phyloP scores from a whole-genome alignment of 495 filamentous ascomycete genomes.

The Penicillium tannophilum region DNA sequence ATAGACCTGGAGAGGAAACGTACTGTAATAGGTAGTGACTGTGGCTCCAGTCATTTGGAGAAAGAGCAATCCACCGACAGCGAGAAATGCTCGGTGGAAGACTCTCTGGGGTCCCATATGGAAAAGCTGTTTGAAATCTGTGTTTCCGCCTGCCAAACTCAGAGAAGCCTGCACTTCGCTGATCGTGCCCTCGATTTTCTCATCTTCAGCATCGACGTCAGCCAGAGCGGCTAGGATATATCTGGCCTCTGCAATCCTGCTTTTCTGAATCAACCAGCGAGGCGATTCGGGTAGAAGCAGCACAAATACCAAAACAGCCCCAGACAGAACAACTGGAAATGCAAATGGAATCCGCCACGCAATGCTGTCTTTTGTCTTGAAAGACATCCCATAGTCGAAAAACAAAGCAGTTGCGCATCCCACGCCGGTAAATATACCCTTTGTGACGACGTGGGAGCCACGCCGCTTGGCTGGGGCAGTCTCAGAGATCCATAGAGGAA shows the following conservation, averaged over 20 bases:
- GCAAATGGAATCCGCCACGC: constrained; percentile 54
- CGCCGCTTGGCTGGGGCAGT: constrained; percentile 58
- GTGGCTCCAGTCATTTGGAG: constrained; percentile 28
- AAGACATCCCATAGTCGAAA: constrained; percentile 57
- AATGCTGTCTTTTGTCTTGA: constrained; percentile 33
- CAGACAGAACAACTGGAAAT: constrained; percentile 42
- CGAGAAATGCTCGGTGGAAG: constrained; percentile 26
- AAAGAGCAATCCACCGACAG: constrained; percentile 19
- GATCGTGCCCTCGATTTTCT: constrained; percentile 17
- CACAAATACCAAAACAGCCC: constrained; percentile 32
- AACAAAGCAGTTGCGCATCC: constrained; percentile 55
- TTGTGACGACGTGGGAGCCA: constrained; percentile 60
- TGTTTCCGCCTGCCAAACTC: constrained; percentile 13
- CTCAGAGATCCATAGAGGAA: constrained; percentile 67
- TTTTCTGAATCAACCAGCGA: constrained; percentile 46
- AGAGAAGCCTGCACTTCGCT: constrained; percentile 26
- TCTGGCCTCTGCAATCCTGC: constrained; percentile 35
- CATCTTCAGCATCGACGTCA: constrained; percentile 30
- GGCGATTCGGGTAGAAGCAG: constrained; percentile 45
- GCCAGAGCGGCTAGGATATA: constrained; percentile 44
- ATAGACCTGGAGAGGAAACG: not conserved
- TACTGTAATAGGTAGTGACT: constrained; percentile 32
- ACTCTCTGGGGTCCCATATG: constrained; percentile 27
- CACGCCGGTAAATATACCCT: constrained; percentile 60
- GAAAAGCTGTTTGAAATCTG: constrained; percentile 16